Evolutionary conservation across 2,329 filamentous ascomycete species (phyloP).

Genomic region (Colletotrichum lupini): DNA sequence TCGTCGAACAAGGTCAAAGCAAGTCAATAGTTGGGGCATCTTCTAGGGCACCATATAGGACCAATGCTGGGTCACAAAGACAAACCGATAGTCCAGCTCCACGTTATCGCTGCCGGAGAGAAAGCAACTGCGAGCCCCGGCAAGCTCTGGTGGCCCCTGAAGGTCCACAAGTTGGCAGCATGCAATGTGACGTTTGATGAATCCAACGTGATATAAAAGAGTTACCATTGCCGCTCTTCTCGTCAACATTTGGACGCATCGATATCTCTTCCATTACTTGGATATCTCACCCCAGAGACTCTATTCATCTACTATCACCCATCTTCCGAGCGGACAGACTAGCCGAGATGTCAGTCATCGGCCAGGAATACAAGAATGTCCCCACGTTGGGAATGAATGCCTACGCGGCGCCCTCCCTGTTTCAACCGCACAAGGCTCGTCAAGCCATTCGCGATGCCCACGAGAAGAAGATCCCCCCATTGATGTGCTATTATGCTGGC

Average conservation of each 20-base stretch:
- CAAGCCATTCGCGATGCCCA: conserved; percentile 59
- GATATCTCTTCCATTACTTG: neutral
- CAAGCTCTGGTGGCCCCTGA: neutral
- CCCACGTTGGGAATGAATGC: conserved; percentile 46
- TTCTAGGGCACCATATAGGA: neutral
- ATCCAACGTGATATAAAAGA: conserved; percentile 10
- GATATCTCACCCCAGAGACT: neutral
- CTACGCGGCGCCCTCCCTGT: conserved; percentile 56
- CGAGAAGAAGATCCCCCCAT: conserved; percentile 54
- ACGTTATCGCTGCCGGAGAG: neutral
- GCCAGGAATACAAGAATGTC: conserved; percentile 33
- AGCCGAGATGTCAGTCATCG: conserved; percentile 24
- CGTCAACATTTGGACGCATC: neutral
- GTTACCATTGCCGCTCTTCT: neutral
- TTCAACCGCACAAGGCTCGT: conserved; percentile 57
- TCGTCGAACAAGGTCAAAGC: neutral
- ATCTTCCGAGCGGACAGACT: neutral
- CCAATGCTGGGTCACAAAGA: neutral
- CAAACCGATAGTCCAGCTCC: neutral
- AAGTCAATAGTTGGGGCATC: neutral
- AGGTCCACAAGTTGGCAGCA: conserved; percentile 1
- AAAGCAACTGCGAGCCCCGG: neutral
- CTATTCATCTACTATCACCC: neutral
- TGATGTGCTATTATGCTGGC: conserved; percentile 55
- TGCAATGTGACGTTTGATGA: conserved; percentile 11